Evolutionary conservation across 208 protist genomes (phyloP).

Genomic region (Wallacemonas sp.): DNA sequence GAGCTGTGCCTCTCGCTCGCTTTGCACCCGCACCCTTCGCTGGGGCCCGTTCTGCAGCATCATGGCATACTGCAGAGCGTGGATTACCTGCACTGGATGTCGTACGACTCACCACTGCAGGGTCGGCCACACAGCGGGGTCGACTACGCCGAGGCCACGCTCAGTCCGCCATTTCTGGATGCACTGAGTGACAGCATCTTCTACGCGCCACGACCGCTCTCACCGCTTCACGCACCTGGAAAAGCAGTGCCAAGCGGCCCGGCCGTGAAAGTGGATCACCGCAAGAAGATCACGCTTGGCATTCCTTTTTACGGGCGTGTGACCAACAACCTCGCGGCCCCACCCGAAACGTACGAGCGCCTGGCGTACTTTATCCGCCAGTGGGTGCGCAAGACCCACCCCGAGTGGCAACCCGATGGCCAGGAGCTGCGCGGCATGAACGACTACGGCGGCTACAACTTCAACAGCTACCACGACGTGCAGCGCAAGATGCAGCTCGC

Average conservation of each 20-base stretch:
- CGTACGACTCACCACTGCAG: conserved; percentile 44
- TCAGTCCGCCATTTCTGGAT: conserved; percentile 6
- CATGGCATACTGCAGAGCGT: conserved; percentile 25
- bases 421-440: conserved; percentile 33
- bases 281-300: conserved; percentile 56
- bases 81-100: conserved; percentile 75
- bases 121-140: conserved; percentile 30
- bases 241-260: background rate
- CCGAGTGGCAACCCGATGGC: conserved; percentile 19
- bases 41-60: conserved; percentile 25
- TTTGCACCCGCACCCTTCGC: conserved; percentile 36
- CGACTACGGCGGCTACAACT: conserved; percentile 41
- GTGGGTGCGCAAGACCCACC: conserved; percentile 35
- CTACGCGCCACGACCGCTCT: background rate
- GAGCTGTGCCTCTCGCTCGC: conserved; percentile 36
- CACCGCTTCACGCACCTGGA: background rate
- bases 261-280: conserved; percentile 9
- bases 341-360: conserved; percentile 45
- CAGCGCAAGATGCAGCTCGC: conserved; percentile 57
- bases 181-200: conserved; percentile 1
- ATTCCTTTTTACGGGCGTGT: conserved; percentile 66
- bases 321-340: conserved; percentile 21
- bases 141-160: conserved; percentile 25
- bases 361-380: conserved; percentile 37
- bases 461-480: conserved; percentile 43